phyloP scores from a whole-genome alignment of 1,284 basidiomycete species.

The Apiotrichum gracile region DNA sequence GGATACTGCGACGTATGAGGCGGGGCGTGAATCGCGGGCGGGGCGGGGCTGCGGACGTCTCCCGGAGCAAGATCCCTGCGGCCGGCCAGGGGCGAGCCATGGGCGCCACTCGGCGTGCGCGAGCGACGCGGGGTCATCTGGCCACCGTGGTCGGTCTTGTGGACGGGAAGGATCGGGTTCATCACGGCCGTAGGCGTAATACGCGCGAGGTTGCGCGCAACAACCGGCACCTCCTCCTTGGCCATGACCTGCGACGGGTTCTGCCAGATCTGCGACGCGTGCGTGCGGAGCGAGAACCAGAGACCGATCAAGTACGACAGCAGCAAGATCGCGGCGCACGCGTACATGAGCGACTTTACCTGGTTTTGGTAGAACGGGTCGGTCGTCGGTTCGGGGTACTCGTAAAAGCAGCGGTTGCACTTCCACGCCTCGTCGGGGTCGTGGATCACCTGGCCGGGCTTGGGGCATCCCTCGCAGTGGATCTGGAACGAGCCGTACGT shows the following conservation, averaged over 20 bases:
- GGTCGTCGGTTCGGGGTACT: slow-evolving; percentile 82
- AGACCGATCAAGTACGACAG: slow-evolving; percentile 96
- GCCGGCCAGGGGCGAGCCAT: neutral
- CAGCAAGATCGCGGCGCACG: slow-evolving; percentile 81
- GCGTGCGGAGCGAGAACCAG: slow-evolving; percentile 98
- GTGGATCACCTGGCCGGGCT: slow-evolving; percentile 17
- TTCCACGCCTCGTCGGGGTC: slow-evolving; percentile 60
- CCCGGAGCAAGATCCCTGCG: neutral
- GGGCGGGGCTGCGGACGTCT: neutral
- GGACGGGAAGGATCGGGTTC: slow-evolving; percentile 44
- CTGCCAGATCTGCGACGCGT: slow-evolving; percentile 99
- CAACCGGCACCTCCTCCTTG: slow-evolving; percentile 53
- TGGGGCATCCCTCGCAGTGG: slow-evolving; percentile 83
- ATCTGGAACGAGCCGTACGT: slow-evolving; percentile 96
- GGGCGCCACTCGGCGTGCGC: no score
- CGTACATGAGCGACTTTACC: slow-evolving; percentile 89
- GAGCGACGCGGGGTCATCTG: neutral
- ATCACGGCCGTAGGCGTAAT: slow-evolving; percentile 51
- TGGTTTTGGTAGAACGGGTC: slow-evolving; percentile 97
- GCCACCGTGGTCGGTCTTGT: slow-evolving; percentile 14
- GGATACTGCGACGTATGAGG: neutral
- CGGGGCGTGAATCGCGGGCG: slow-evolving; percentile 2
- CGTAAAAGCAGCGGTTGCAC: slow-evolving; percentile 90
- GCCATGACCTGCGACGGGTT: slow-evolving; percentile 84
- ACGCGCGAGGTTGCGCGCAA: slow-evolving; percentile 38